Conservation (phyloP, 306 rosid genomes). For the Glycine tomentella region DNA sequence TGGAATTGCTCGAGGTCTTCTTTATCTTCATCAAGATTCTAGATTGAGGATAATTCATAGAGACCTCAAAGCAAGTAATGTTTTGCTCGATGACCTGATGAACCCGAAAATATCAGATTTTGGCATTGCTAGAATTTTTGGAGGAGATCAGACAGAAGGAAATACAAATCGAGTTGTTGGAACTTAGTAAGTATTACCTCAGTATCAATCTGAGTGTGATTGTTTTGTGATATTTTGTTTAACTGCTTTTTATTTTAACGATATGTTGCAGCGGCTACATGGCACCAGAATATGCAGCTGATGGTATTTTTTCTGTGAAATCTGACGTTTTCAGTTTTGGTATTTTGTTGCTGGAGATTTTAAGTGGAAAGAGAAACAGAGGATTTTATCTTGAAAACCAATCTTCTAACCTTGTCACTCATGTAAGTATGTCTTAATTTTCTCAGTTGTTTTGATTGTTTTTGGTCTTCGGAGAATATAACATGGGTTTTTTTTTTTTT, state of each 20-base stretch:
- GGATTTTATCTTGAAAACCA: slow-evolving; percentile 47
- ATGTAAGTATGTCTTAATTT: slow-evolving; percentile 55
- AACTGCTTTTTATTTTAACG: neutral
- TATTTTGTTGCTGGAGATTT: slow-evolving; percentile 58
- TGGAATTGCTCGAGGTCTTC: slow-evolving; percentile 58
- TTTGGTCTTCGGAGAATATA: neutral
- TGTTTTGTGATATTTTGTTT: neutral
- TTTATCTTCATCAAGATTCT: slow-evolving; percentile 62
- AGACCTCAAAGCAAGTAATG: slow-evolving; percentile 47
- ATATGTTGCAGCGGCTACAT: slow-evolving; percentile 54
- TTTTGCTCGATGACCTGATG: slow-evolving; percentile 55
- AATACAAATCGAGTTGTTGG: slow-evolving; percentile 59
- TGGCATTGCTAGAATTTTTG: slow-evolving; percentile 53
- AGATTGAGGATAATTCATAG: slow-evolving; percentile 10
- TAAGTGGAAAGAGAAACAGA: slow-evolving; percentile 61
- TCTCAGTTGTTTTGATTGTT: neutral
- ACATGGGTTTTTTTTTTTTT: too few species aligned
- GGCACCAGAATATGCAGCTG: slow-evolving; percentile 64
- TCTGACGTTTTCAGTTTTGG: slow-evolving; percentile 58
- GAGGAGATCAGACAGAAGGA: slow-evolving; percentile 50
- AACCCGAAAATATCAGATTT: slow-evolving; percentile 64
- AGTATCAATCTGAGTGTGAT: neutral
- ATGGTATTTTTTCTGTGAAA: slow-evolving; percentile 57
- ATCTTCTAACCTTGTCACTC: slow-evolving; percentile 49
- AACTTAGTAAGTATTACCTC: slow-evolving; percentile 55